These are phyloP conservation scores for Guyanaporus albipodus DNA, from an alignment of 768 basidiomycete genomes.

Conservation along the genomic window DNA sequence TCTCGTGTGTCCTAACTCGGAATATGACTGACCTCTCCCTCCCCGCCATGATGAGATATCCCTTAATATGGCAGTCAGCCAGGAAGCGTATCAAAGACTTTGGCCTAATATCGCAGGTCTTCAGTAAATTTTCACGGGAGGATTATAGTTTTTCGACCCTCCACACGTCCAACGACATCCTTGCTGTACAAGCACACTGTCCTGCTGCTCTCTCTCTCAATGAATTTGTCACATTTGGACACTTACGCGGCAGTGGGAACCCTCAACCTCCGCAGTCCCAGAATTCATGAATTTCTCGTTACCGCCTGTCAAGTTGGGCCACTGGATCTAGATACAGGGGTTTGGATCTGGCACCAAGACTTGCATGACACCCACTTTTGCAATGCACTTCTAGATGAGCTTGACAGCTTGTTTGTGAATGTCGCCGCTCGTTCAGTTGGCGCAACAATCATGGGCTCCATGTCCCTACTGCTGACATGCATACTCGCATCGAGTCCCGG, in stretches of 20 bases:
- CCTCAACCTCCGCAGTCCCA: neutral
- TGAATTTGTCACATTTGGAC: neutral
- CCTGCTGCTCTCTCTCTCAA: neutral
- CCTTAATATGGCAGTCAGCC: no score
- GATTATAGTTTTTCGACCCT: no score
- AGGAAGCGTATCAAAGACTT: no score
- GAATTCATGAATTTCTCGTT: neutral
- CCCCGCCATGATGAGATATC: no score
- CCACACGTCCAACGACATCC: neutral
- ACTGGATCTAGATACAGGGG: neutral
- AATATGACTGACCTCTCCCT: no score
- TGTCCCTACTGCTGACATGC: no score
- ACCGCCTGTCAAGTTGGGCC: neutral
- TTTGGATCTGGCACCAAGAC: neutral
- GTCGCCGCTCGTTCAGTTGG: conserved; percentile 17
- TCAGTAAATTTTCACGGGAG: neutral
- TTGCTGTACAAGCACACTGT: neutral
- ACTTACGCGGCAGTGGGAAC: neutral
- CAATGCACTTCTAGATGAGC: neutral
- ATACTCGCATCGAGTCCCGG: no score
- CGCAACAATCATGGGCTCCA: no score
- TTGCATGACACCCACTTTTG: neutral
- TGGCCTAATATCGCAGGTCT: no score
- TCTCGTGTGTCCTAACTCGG: no score
- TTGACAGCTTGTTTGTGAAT: neutral